Base-by-base conservation (phyloP, 2,329 filamentous ascomycete species). In the Rhexocercosporidium sp. region DNA sequence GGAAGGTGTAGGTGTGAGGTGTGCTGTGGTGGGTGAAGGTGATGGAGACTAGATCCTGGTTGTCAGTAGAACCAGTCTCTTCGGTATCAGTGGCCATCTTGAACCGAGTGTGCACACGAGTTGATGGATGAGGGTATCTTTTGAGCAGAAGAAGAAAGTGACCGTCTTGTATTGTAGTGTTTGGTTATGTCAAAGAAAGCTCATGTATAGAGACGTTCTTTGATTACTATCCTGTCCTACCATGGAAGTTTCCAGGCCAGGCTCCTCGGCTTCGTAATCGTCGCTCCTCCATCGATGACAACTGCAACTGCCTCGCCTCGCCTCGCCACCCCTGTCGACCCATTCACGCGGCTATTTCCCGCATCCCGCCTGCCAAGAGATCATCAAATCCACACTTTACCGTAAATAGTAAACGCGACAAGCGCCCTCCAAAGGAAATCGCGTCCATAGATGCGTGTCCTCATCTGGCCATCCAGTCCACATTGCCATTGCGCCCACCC, bases 291-390 rank as follows among this genome's bases (percentile, higher is more conserved):
- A n/a, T n/a, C 20, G 49, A 41, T 57, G 16, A 49, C 56, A 54
- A 41, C 59, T 37, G 34, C 47, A 60, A 59, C 34, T n/a, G n/a
- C n/a, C n/a, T n/a, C n/a, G n/a, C 49, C 12, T n/a, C 37, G 31
- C 20, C 12, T 94, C 94, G 75, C 90, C 92, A 66, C 97, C 89
- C 27, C 92, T 92, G 79, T 97, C n/a, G n/a, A n/a, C n/a, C 97
- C 80, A 37, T 97, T 94, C 74, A 86, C 76, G 69, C 67, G 61
- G 39, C 51, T 65, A 60, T 59, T 66, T 62, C 51, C 62, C 62
- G 47, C 60, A 27, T 20, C 60, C 59, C 59, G 46, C 25, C 20
- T 66, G 49, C 59, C 53, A 61, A 60, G 56, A 27, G 12, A 18
- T 44, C 51, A 65, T n/a, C 14, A 3, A 20, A 5, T 31, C 29